A percentile compares a stretch with the other conserved stretches of the same genome.
Conservation (phyloP, 768 basidiomycete species). For the Collybia mongolica region DNA sequence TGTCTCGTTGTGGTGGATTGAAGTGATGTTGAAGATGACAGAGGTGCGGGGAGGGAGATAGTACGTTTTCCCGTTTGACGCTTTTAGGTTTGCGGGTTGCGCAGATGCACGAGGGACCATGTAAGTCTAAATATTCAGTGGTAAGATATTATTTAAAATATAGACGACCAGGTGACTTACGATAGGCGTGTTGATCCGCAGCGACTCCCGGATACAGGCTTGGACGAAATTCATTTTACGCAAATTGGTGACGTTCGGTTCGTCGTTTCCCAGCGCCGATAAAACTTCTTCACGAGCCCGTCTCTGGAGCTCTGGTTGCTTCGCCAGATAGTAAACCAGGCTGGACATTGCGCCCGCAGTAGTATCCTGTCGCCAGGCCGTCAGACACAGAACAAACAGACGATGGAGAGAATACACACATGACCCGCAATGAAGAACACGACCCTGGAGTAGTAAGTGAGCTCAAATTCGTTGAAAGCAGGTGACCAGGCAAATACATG, state of each 20-base stretch:
- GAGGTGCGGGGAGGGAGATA: constrained; percentile 3
- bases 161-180: neutral
- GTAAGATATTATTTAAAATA: neutral
- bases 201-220: constrained; percentile 24
- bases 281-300: constrained; percentile 25
- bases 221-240: constrained; percentile 17
- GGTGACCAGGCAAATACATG: no score
- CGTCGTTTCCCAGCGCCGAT: constrained; percentile 14
- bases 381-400: neutral
- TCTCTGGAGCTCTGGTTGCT: constrained; percentile 24
- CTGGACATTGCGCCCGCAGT: constrained; percentile 23
- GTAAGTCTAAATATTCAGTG: neutral
- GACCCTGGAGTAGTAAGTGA: constrained; percentile 10
- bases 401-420: constrained; percentile 10
- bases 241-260: constrained; percentile 18
- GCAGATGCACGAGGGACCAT: neutral
- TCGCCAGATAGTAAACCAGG: constrained; percentile 22
- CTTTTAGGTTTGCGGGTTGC: neutral
- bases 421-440: constrained; percentile 28
- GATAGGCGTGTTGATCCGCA: constrained; percentile 13
- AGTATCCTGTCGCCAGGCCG: constrained; percentile 15
- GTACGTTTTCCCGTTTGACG: constrained; percentile 4
- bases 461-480: constrained; percentile 16
- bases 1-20: constrained; percentile 5
- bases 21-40: constrained; percentile 7